Base-by-base conservation (phyloP, 192 early-diverging fungal species). In the Coemansia biformis region DNA sequence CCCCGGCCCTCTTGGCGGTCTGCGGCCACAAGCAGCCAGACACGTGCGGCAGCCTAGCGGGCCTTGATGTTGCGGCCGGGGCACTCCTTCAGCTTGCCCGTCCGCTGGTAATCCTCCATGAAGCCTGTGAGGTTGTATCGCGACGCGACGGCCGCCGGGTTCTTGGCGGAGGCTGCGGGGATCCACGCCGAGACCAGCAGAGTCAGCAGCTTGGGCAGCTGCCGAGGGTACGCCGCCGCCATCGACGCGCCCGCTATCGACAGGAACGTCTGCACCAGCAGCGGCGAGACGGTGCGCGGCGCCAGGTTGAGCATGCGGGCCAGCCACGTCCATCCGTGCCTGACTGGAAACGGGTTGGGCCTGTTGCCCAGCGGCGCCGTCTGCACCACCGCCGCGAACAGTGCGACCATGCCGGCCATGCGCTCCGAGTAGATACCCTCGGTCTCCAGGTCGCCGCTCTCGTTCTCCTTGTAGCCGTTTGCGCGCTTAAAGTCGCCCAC, bases 31-130 rank as follows among this genome's bases (percentile, higher is more conserved):
- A 2, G 24, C 24, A 6, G 3, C 24, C 24, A 6, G n/a, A n/a
- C n/a, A 2, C 24, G 24, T 26, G 24, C 6, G 24, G 9, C 3
- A 9, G 14, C 22, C 13, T 31, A 57, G 35, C 23, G 5, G 7
- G 17, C 35, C 39, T 59, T 64, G 17, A 72, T 64, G 10, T 49
- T 65, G 16, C 79, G 94, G 15, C 82, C 85, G 23, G 71, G 74
- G n/a, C 81, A 90, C 42, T 92, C 90, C 23, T 81, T 80, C 41
- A 86, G 88, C 42, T 84, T 88, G 74, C 76, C 93, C 31, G 53
- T 73, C 21, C 78, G 87, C 39, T 83, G 85, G 33, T 43, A 76
- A 13, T 70, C 73, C 8, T 95, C 93, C 69, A 95, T 86, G 60
- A 81, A 87, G 17, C 79, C 81, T 53, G 63, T 86, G 17, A 83